These are phyloP conservation scores for Taphrina populina DNA, from an alignment of 1,139 yeast species.

Conservation along the genomic window DNA sequence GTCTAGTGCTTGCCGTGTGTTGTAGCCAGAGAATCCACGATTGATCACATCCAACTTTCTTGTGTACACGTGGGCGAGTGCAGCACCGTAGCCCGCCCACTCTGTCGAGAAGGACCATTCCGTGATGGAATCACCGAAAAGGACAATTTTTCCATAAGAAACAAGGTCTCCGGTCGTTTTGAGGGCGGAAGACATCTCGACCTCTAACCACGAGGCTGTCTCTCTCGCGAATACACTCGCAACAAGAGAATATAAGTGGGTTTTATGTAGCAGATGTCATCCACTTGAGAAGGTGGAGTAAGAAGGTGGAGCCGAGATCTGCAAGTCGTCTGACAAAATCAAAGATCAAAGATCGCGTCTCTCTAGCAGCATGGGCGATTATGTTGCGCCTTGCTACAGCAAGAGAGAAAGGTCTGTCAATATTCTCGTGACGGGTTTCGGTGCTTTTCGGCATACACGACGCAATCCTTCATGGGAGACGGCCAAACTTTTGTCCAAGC, in stretches of 20 bases:
- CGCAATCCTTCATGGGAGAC: constrained; percentile 31
- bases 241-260: too few species aligned
- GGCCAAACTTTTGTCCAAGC: constrained; percentile 18
- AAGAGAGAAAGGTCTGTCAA: constrained; percentile 4
- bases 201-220: too few species aligned
- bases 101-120: constrained; percentile 27
- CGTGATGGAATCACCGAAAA: constrained; percentile 34
- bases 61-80: constrained; percentile 19
- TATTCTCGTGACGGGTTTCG: constrained; percentile 28
- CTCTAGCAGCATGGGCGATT: constrained; percentile 6
- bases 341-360: neutral
- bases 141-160: constrained; percentile 30
- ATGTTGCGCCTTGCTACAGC: neutral
- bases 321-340: constrained; percentile 21
- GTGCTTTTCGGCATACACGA: constrained; percentile 5
- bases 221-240: too few species aligned
- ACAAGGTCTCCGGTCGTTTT: constrained; percentile 1
- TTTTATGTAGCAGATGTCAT: too few species aligned
- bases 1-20: constrained; percentile 15
- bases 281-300: too few species aligned
- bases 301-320: too few species aligned
- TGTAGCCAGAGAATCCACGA: constrained; percentile 33
- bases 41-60: constrained; percentile 24
- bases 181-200: constrained; percentile 1
- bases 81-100: constrained; percentile 16